phyloP scores from a whole-genome alignment of 192 early-diverging fungal genomes.

The Irineochytrium annulatum region DNA sequence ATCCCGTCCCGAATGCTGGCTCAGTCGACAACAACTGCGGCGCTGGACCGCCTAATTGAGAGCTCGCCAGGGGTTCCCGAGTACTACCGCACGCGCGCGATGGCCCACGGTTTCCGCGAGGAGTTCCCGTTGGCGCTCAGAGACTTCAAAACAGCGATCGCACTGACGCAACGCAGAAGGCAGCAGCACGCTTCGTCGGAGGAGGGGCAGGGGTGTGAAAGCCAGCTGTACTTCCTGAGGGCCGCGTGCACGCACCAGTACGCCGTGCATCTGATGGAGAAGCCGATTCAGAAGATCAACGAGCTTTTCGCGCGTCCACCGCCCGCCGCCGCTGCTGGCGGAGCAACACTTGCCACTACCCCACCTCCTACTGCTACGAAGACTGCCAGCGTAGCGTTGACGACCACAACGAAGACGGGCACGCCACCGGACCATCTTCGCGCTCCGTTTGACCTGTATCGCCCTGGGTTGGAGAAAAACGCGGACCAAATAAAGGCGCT shows the following conservation, averaged over 20 bases:
- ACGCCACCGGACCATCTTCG: neutral
- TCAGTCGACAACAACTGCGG: conserved; percentile 25
- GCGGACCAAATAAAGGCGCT: conserved; percentile 2
- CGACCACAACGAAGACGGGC: neutral
- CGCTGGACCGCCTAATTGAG: conserved; percentile 25
- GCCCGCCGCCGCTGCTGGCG: neutral
- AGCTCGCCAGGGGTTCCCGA: conserved; percentile 19
- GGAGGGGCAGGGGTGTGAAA: conserved; percentile 8
- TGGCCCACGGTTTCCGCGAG: conserved; percentile 38
- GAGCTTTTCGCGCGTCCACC: conserved; percentile 7
- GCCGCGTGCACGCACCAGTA: conserved; percentile 42
- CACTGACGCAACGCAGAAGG: conserved; percentile 3
- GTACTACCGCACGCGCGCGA: conserved; percentile 39
- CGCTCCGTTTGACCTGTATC: too few relatives aligned
- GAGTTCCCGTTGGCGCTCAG: conserved; percentile 26
- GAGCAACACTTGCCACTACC: too few relatives aligned
- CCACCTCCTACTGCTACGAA: too few relatives aligned
- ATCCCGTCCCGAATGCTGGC: conserved; percentile 41
- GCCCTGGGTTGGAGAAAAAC: neutral
- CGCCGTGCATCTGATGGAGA: conserved; percentile 32
- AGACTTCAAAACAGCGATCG: conserved; percentile 36
- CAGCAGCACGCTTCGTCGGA: neutral
- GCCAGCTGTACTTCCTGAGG: conserved; percentile 33
- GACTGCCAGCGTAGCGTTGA: too few relatives aligned
- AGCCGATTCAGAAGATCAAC: conserved; percentile 28